Conservation (phyloP, 2,329 filamentous ascomycete genomes). For the Penicillium hordei region DNA sequence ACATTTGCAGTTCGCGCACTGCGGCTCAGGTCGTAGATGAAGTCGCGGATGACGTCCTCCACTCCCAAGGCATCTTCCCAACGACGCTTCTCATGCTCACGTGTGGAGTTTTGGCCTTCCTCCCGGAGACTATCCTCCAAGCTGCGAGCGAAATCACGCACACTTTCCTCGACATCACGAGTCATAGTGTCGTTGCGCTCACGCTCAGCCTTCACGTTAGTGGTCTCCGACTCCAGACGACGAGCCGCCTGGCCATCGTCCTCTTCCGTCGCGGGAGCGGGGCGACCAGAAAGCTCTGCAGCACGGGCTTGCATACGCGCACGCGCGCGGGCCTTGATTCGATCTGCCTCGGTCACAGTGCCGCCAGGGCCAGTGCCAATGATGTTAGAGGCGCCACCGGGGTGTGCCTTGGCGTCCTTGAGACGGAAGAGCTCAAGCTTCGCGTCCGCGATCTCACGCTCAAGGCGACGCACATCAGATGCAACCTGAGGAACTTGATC, state of each 20-base stretch:
- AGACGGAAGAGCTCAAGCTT: constrained; percentile 89
- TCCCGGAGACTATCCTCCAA: constrained; percentile 88
- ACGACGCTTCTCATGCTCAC: constrained; percentile 84
- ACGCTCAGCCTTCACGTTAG: constrained; percentile 76
- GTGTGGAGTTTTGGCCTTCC: constrained; percentile 69
- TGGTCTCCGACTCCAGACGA: constrained; percentile 83
- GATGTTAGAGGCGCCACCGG: constrained; percentile 74
- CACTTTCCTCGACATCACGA: constrained; percentile 91
- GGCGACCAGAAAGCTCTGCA: constrained; percentile 84
- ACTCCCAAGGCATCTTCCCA: constrained; percentile 97
- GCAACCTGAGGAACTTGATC: constrained; percentile 90
- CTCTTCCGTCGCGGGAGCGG: constrained; percentile 63
- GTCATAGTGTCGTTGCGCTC: constrained; percentile 98
- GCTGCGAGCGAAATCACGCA: constrained; percentile 79
- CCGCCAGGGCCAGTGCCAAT: constrained; percentile 93
- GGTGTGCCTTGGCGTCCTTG: constrained; percentile 88
- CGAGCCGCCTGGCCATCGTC: constrained; percentile 78
- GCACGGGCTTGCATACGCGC: constrained; percentile 99
- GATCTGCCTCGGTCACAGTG: constrained; percentile 84
- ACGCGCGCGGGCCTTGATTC: constrained; percentile 90
- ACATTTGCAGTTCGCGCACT: constrained; percentile 75
- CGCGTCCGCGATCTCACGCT: constrained; percentile 89
- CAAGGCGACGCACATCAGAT: constrained; percentile 84
- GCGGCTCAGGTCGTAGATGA: constrained; percentile 94
- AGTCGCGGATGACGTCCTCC: constrained; percentile 94